phyloP scores from a whole-genome alignment of 805 yeast genomes.

The Teunomyces funiuensis region DNA sequence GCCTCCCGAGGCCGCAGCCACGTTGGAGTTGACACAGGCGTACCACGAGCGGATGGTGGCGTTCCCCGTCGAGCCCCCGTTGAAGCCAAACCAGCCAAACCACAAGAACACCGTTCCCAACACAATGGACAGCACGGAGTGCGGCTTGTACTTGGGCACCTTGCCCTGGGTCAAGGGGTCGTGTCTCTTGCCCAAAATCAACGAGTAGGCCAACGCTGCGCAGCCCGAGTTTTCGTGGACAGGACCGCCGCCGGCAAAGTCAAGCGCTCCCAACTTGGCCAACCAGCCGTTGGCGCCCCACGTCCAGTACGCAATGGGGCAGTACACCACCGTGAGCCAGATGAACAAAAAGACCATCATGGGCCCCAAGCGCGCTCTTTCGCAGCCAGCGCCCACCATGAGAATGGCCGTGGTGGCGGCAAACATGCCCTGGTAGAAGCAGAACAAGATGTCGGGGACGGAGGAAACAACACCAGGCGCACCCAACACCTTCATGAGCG shows the following conservation, averaged over 20 bases:
- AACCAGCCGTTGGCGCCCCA: slow-evolving; percentile 97
- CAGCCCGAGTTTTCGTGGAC: slow-evolving; percentile 94
- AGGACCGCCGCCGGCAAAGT: slow-evolving; percentile 99
- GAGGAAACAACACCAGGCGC: slow-evolving; percentile 65
- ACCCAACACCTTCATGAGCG: slow-evolving; percentile 79
- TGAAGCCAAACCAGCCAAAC: slow-evolving; percentile 99
- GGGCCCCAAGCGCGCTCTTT: slow-evolving; percentile 93
- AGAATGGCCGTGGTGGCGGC: slow-evolving; percentile 90
- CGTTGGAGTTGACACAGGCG: slow-evolving; percentile 88
- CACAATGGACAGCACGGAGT: slow-evolving; percentile 85
- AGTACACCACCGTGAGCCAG: slow-evolving; percentile 94
- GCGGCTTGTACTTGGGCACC: slow-evolving; percentile 90
- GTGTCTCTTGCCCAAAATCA: slow-evolving; percentile 87
- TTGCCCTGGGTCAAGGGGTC: slow-evolving; percentile 70
- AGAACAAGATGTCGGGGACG: slow-evolving; percentile 88
- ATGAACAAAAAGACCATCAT: slow-evolving; percentile 92
- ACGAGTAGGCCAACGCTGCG: slow-evolving; percentile 92
- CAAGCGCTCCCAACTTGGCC: slow-evolving; percentile 75
- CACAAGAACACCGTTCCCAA: slow-evolving; percentile 92
- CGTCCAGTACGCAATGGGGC: slow-evolving; percentile 96
- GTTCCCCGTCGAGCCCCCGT: slow-evolving; percentile 97
- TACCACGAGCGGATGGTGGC: slow-evolving; percentile 92
- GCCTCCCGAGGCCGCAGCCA: slow-evolving; percentile 93
- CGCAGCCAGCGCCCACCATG: slow-evolving; percentile 98
- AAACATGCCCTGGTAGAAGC: slow-evolving; percentile 95